Evolutionary conservation across 1,284 basidiomycete species (phyloP).

Genomic region (Trichosporon faecale): DNA sequence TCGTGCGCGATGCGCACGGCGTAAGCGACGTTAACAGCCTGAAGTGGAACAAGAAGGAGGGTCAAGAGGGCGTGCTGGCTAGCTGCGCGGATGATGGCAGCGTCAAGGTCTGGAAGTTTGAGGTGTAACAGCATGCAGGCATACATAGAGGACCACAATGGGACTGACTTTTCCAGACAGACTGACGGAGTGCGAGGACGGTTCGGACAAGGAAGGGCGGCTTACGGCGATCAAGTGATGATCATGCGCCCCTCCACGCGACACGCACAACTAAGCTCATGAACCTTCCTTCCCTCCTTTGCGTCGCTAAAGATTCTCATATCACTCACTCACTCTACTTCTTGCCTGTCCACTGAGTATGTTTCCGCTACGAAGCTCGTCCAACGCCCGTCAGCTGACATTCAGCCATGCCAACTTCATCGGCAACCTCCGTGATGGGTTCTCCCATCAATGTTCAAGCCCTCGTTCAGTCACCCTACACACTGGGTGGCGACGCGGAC

Average conservation of each 20-base stretch:
- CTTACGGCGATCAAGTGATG: neutral
- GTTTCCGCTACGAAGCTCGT: too few relatives aligned
- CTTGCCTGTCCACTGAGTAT: too few relatives aligned
- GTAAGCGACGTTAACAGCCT: conserved; percentile 59
- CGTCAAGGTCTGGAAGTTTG: conserved; percentile 32
- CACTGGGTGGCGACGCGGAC: neutral
- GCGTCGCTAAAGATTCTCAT: too few relatives aligned
- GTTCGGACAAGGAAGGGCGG: neutral
- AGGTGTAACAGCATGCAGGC: conserved; percentile 7
- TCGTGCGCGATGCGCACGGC: conserved; percentile 48
- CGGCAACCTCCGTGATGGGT: neutral
- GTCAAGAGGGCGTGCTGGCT: conserved; percentile 53
- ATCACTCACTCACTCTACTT: neutral
- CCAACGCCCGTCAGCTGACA: neutral
- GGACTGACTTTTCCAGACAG: neutral
- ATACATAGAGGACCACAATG: neutral
- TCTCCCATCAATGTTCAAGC: neutral
- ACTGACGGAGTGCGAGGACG: neutral
- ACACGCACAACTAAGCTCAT: neutral
- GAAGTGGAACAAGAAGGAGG: conserved; percentile 54
- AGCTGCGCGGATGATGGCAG: conserved; percentile 60
- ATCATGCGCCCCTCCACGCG: neutral
- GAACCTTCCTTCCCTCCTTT: too few relatives aligned
- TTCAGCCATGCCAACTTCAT: neutral
- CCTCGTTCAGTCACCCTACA: neutral